phyloP scores from a whole-genome alignment of 148 eudicot genomes.

The Chenopodium berlandieri region DNA sequence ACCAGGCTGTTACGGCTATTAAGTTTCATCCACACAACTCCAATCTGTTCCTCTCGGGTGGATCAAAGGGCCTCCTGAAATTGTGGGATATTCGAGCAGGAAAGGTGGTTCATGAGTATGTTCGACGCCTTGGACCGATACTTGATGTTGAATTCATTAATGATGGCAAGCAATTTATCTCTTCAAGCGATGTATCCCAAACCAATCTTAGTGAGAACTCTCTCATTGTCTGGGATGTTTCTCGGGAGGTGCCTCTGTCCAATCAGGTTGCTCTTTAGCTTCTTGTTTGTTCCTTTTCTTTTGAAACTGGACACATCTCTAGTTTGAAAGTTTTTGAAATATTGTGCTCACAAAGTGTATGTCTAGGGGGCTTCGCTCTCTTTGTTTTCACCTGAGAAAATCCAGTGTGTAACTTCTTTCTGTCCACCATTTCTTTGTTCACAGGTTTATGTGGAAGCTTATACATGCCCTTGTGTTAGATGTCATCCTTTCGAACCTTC shows the following conservation, averaged over 20 bases:
- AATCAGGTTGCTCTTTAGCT: constrained; percentile 61
- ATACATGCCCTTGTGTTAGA: constrained; percentile 71
- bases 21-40: constrained; percentile 70
- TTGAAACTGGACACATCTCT: neutral
- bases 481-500: constrained; percentile 66
- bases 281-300: neutral
- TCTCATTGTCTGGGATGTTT: constrained; percentile 83
- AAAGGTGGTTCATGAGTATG: constrained; percentile 60
- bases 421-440: neutral
- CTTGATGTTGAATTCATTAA: constrained; percentile 79
- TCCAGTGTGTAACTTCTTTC: neutral
- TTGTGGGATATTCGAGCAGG: constrained; percentile 82
- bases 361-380: neutral
- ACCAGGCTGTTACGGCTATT: constrained; percentile 71
- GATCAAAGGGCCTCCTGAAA: constrained; percentile 70
- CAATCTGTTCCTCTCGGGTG: constrained; percentile 83
- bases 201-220: constrained; percentile 84
- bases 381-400: neutral
- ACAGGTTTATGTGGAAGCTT: constrained; percentile 75
- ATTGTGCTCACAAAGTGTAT: neutral
- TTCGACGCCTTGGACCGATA: constrained; percentile 61
- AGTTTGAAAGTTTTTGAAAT: neutral
- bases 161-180: constrained; percentile 64
- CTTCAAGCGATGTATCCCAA: constrained; percentile 80
- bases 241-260: constrained; percentile 77